phyloP scores from a whole-genome alignment of 768 basidiomycete genomes.

The Hypsizygus marmoreus region DNA sequence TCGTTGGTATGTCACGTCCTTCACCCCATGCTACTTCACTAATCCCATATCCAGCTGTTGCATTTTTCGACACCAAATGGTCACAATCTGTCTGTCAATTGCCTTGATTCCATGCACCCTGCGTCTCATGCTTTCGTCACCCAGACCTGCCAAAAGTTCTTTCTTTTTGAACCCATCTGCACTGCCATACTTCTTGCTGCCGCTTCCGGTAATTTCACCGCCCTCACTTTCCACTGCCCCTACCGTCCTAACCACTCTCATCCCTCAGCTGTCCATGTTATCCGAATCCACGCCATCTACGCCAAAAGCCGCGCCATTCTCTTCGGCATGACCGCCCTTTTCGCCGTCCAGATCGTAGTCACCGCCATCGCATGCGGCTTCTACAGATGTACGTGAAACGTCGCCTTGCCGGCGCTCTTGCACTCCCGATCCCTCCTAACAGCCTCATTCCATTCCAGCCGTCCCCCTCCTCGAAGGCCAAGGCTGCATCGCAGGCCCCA shows the following conservation, averaged over 20 bases:
- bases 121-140: not conserved
- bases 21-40: slow-evolving; percentile 2
- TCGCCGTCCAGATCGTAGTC: slow-evolving; percentile 67
- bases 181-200: slow-evolving; percentile 80
- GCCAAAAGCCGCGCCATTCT: slow-evolving; percentile 62
- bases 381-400: slow-evolving; percentile 60
- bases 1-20: slow-evolving; percentile 53
- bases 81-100: slow-evolving; percentile 45
- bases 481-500: slow-evolving; percentile 86
- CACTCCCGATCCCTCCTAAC: slow-evolving; percentile 4
- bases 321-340: slow-evolving; percentile 54
- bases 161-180: slow-evolving; percentile 84
- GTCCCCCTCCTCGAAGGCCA: slow-evolving; percentile 74
- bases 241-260: not conserved
- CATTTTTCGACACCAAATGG: slow-evolving; percentile 82
- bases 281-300: slow-evolving; percentile 80
- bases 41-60: slow-evolving; percentile 56
- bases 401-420: slow-evolving; percentile 6
- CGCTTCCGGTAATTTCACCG: slow-evolving; percentile 61
- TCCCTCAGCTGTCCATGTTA: slow-evolving; percentile 62
- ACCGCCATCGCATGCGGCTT: slow-evolving; percentile 80
- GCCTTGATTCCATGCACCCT: slow-evolving; percentile 1
- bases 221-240: not conserved
- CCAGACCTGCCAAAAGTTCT: slow-evolving; percentile 69
- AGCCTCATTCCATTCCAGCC: slow-evolving; percentile 35